Base-by-base conservation (phyloP, 768 basidiomycete species). In the Tephrocybe rancida region DNA sequence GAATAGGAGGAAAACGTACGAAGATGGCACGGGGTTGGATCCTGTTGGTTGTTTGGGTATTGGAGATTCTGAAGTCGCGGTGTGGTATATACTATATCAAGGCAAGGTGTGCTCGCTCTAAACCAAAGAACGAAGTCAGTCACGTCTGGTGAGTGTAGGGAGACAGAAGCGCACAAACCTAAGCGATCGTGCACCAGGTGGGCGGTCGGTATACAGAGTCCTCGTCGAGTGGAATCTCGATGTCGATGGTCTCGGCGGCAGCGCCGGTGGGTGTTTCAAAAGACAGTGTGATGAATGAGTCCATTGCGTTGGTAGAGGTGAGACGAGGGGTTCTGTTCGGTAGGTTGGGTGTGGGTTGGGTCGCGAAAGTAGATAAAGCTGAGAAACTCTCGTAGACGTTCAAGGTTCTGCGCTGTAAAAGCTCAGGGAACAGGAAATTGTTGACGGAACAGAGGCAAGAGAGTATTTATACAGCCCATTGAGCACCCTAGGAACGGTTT, bases 141-240 rank as follows among this genome's bases (percentile, higher is more conserved):
- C 6, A 7, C 6, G 30, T 32, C 5, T 7, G 37, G 9, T 5
- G n/a, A 38, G n/a, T 38, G 37, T 7, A 38, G 37, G 67, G 61
- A 22, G 80, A 19, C 11, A 18, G 48, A 48, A 35, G 11, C 27
- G 32, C 37, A 16, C 37, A 6, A 47, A 50, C 60, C 47, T 34
- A 63, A 44, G 59, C 48, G 35, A 63, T 59, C 2, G 60, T 60
- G 43, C 59, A 63, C 60, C 62, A 63, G n/a, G 59, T 63, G 22
- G 56, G 48, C 11, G 60, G 57, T 37, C 56, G 55, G 48, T 58
- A 63, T 5, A 14, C 37, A 3, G 56, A 58, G 26, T 63, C 62
- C 54, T 63, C 55, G 19, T 63, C 52, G 25, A 57, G 21, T 35
- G 59, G 56, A 22, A 58, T 30, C 34, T 54, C 58, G 10, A 44